phyloP scores from a whole-genome alignment of 2,329 filamentous ascomycete species.

The Colletotrichum lentis region DNA sequence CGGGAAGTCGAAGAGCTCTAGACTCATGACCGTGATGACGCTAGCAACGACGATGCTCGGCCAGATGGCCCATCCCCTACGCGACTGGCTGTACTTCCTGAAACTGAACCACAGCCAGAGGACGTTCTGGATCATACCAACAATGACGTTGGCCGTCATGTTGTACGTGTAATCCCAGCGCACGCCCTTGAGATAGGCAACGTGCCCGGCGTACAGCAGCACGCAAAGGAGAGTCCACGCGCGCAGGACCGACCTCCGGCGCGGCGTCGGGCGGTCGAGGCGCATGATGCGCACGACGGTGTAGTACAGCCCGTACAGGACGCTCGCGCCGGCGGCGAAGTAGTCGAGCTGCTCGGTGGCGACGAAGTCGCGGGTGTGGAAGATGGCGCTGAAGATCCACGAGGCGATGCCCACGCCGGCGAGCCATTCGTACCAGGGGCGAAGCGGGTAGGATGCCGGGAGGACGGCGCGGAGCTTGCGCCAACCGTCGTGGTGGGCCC shows the following conservation, averaged over 20 bases:
- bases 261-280: slow-evolving; percentile 68
- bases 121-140: slow-evolving; percentile 80
- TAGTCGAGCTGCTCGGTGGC: slow-evolving; percentile 95
- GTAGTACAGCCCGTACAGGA: slow-evolving; percentile 92
- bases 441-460: slow-evolving; percentile 76
- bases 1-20: slow-evolving; percentile 94
- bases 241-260: slow-evolving; percentile 63
- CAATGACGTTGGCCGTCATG: slow-evolving; percentile 90
- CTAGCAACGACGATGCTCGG: slow-evolving; percentile 91
- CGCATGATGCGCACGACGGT: slow-evolving; percentile 83
- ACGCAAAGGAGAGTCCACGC: slow-evolving; percentile 80
- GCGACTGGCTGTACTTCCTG: slow-evolving; percentile 73
- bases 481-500: slow-evolving; percentile 83
- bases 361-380: slow-evolving; percentile 88
- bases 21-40: slow-evolving; percentile 91
- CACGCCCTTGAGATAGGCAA: slow-evolving; percentile 84
- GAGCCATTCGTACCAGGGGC: slow-evolving; percentile 81
- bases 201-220: slow-evolving; percentile 75
- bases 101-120: slow-evolving; percentile 89
- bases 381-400: slow-evolving; percentile 90
- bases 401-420: slow-evolving; percentile 82
- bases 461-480: slow-evolving; percentile 73
- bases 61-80: slow-evolving; percentile 83
- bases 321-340: slow-evolving; percentile 87
- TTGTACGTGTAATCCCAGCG: slow-evolving; percentile 97